These are phyloP conservation scores for Parastagonospora avenae DNA, from an alignment of 2,329 filamentous ascomycete species.

Conservation along the genomic window DNA sequence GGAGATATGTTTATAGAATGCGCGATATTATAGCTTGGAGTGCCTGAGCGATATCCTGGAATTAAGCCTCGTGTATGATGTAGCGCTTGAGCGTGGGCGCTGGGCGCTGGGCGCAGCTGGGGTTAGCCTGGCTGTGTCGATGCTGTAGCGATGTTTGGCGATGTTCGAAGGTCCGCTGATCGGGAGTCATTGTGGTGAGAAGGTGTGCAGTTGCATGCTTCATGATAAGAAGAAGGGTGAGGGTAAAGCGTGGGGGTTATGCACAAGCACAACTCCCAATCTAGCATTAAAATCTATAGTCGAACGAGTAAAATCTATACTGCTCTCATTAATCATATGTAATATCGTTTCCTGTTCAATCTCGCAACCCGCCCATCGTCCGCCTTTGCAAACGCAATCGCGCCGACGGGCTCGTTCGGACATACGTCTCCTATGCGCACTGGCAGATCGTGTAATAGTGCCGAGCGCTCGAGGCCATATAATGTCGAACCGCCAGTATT, in stretches of 20 bases:
- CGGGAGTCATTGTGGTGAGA: too few relatives aligned
- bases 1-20: constrained; percentile 7
- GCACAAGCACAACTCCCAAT: too few relatives aligned
- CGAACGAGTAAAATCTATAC: too few relatives aligned
- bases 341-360: constrained; percentile 27
- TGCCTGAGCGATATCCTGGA: background rate
- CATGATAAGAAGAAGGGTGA: too few relatives aligned
- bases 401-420: constrained; percentile 29
- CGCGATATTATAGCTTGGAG: background rate
- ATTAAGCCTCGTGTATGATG: background rate
- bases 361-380: constrained; percentile 21
- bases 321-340: constrained; percentile 16
- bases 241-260: too few relatives aligned
- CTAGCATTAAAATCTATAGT: too few relatives aligned
- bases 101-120: too few relatives aligned
- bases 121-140: too few relatives aligned
- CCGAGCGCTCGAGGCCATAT: constrained; percentile 29
- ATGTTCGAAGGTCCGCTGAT: too few relatives aligned
- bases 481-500: constrained; percentile 32
- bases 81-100: too few relatives aligned
- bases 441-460: constrained; percentile 28
- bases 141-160: too few relatives aligned
- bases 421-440: constrained; percentile 39
- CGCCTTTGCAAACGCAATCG: constrained; percentile 31
- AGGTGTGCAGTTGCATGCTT: too few relatives aligned